Conservation (phyloP, 768 basidiomycete genomes). For the Kwoniella dejecticola region DNA sequence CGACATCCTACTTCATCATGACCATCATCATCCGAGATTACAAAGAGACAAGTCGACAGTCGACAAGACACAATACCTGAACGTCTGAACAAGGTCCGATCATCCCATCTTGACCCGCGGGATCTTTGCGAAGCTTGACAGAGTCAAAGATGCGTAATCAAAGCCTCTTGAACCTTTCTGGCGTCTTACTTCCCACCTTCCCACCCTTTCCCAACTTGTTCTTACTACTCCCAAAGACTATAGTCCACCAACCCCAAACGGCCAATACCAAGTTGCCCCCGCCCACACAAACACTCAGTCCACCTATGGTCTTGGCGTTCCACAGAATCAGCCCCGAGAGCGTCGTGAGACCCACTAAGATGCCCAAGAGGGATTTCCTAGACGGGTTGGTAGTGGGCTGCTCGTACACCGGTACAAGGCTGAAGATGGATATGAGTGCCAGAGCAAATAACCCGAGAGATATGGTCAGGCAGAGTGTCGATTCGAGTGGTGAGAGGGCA, state of each 20-base stretch:
- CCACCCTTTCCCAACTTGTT: conserved; percentile 17
- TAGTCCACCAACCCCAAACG: conserved; percentile 55
- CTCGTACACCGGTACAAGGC: conserved; percentile 36
- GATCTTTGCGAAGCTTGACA: too few relatives aligned
- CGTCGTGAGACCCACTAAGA: conserved; percentile 40
- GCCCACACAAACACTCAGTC: conserved; percentile 39
- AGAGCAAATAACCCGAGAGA: conserved; percentile 32
- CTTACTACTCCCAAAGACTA: conserved; percentile 45
- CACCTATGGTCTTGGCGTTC: conserved; percentile 40
- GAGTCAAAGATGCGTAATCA: too few relatives aligned
- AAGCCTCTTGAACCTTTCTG: conserved; percentile 37
- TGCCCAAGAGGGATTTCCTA: conserved; percentile 38
- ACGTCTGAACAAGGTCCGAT: too few relatives aligned
- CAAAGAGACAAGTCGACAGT: too few relatives aligned
- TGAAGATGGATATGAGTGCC: conserved; percentile 36
- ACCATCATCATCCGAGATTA: too few relatives aligned
- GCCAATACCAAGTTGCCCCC: conserved; percentile 42
- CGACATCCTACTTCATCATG: too few relatives aligned
- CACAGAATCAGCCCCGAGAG: conserved; percentile 34
- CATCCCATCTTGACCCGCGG: too few relatives aligned
- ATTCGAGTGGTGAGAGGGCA: conserved; percentile 47
- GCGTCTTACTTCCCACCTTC: conserved; percentile 13
- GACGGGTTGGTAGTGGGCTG: conserved; percentile 32
- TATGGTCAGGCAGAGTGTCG: conserved; percentile 39
- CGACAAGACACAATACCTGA: too few relatives aligned